Percentiles rank a stretch among this genome's conserved stretches.
Evolutionary conservation across 805 yeast species (phyloP).

Genomic region (Candida namnaoensis): DNA sequence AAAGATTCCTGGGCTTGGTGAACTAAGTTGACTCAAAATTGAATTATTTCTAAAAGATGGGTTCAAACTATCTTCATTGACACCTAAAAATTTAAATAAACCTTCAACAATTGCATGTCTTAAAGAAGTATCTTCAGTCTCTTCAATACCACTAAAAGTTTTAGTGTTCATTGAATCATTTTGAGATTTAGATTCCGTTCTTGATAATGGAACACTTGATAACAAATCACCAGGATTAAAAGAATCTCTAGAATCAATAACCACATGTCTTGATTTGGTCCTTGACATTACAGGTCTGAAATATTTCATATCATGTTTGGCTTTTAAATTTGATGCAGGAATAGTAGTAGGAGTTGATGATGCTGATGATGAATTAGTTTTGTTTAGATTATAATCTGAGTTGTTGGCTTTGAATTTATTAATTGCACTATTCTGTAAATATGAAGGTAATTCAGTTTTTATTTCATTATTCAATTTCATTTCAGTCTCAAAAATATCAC

Average conservation of each 20-base stretch:
- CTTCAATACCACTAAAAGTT: slow-evolving; percentile 53
- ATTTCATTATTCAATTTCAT: slow-evolving; percentile 45
- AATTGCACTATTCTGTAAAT: slow-evolving; percentile 50
- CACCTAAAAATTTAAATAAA: slow-evolving; percentile 60
- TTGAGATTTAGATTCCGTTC: slow-evolving; percentile 18
- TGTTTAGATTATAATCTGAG: slow-evolving; percentile 3
- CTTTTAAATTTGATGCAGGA: no score
- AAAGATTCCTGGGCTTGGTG: slow-evolving; percentile 12
- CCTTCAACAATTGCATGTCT: slow-evolving; percentile 63
- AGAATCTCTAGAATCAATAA: slow-evolving; percentile 43
- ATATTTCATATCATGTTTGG: background rate
- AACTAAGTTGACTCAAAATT: slow-evolving; percentile 7
- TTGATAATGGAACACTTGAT: slow-evolving; percentile 68
- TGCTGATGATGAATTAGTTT: slow-evolving; percentile 3
- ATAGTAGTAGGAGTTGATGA: slow-evolving; percentile 1
- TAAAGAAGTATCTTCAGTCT: slow-evolving; percentile 59
- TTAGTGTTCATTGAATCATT: slow-evolving; percentile 21
- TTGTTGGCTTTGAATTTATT: slow-evolving; percentile 26
- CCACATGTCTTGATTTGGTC: slow-evolving; percentile 36
- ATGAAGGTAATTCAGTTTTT: slow-evolving; percentile 48
- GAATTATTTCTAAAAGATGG: slow-evolving; percentile 12
- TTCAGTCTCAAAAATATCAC: slow-evolving; percentile 76
- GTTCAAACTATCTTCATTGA: slow-evolving; percentile 32
- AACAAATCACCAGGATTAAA: slow-evolving; percentile 80
- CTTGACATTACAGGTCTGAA: slow-evolving; percentile 5